Conservation (phyloP, 148 eudicot genomes). For the Fagopyrum tataricum region DNA sequence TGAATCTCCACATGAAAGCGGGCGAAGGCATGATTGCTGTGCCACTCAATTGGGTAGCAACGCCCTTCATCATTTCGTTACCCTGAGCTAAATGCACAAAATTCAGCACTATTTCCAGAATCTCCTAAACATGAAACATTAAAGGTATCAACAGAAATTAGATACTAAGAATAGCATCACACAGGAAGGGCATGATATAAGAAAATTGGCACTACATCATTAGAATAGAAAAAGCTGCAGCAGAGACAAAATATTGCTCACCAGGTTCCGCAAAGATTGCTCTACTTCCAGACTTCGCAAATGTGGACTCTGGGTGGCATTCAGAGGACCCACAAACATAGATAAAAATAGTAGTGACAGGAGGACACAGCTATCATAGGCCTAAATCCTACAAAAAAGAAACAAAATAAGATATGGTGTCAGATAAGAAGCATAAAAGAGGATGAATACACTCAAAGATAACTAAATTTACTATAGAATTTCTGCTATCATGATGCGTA, state of each 20-base stretch:
- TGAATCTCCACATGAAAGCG: slow-evolving; percentile 82
- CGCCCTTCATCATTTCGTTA: slow-evolving; percentile 93
- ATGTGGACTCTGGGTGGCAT: slow-evolving; percentile 64
- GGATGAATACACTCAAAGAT: neutral
- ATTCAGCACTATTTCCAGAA: slow-evolving; percentile 36
- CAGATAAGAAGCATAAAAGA: neutral
- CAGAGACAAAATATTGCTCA: slow-evolving; percentile 9
- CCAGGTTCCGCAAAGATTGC: slow-evolving; percentile 63
- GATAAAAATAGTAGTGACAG: slow-evolving; percentile 20
- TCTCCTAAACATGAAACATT: slow-evolving; percentile 29
- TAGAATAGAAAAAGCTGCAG: neutral
- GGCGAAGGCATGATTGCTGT: slow-evolving; percentile 81
- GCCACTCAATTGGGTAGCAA: slow-evolving; percentile 43
- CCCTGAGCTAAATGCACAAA: slow-evolving; percentile 33
- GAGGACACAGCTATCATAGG: slow-evolving; percentile 14
- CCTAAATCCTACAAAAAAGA: slow-evolving; percentile 12
- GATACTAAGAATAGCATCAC: neutral
- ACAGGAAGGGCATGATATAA: neutral
- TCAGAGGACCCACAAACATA: slow-evolving; percentile 77
- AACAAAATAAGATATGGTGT: neutral
- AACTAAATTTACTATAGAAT: neutral
- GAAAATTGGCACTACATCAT: neutral
- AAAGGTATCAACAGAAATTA: slow-evolving; percentile 12
- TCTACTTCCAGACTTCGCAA: slow-evolving; percentile 91
- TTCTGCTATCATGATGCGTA: neutral